Evolutionary conservation across 1,284 basidiomycete species (phyloP).

Genomic region (Cryptococcus maquisensis): DNA sequence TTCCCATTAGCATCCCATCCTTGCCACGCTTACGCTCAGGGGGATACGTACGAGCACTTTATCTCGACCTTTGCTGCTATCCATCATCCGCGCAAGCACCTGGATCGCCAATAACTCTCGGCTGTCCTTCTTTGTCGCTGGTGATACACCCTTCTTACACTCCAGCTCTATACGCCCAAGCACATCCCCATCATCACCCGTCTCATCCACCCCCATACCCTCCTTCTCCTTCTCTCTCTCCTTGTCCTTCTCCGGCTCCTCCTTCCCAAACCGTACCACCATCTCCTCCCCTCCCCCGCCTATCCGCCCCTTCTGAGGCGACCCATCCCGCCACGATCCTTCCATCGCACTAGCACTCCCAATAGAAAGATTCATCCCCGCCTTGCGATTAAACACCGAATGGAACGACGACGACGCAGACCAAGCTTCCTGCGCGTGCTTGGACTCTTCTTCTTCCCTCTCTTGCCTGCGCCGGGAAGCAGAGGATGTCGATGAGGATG

Average conservation of each 20-base stretch:
- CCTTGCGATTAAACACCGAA: neutral
- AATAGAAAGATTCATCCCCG: neutral
- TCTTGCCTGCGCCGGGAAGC: neutral
- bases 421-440: conserved; percentile 1
- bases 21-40: too few relatives aligned
- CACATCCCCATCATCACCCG: neutral
- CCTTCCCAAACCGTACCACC: neutral
- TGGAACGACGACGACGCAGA: neutral
- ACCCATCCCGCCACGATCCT: neutral
- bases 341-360: neutral
- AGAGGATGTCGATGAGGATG: neutral
- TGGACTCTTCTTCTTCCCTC: conserved; percentile 14
- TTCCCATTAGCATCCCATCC: neutral
- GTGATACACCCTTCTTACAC: neutral
- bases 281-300: neutral
- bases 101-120: conserved; percentile 19
- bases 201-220: conserved; percentile 22
- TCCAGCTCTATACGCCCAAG: neutral
- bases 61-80: conserved; percentile 42
- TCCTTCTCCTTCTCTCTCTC: conserved; percentile 10
- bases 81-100: conserved; percentile 37
- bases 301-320: neutral
- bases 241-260: conserved; percentile 1
- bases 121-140: neutral
- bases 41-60: conserved; percentile 37